Conservation (phyloP, 1,139 yeast genomes). For the Zygoascus meyerae region DNA sequence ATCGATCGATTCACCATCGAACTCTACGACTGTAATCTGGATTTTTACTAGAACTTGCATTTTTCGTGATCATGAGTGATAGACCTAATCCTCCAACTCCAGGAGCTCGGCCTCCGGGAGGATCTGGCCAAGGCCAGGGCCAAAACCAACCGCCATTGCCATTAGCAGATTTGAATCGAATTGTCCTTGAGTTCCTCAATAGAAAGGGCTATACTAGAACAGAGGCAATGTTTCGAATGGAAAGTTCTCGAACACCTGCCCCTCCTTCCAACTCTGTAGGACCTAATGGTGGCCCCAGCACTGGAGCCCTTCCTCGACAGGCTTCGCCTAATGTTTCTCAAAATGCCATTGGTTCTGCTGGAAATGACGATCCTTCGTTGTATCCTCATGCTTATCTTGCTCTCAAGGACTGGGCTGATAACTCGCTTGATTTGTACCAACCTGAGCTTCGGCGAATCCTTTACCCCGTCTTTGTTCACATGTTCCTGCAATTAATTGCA, state of each 20-base stretch:
- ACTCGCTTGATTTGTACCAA: conserved; percentile 85
- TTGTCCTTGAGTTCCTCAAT: conserved; percentile 84
- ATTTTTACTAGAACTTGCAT: too few species aligned
- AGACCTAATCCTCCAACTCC: conserved; percentile 5
- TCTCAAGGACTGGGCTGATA: conserved; percentile 83
- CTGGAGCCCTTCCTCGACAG: conserved; percentile 9
- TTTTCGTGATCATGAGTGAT: conserved; percentile 1
- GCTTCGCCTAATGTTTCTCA: conserved; percentile 8
- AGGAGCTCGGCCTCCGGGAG: conserved; percentile 9
- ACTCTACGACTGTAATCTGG: too few species aligned
- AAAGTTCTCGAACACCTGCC: conserved; percentile 67
- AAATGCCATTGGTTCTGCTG: conserved; percentile 5
- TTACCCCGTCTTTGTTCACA: conserved; percentile 87
- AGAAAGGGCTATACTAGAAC: conserved; percentile 93
- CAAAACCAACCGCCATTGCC: conserved; percentile 14
- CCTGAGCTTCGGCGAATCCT: conserved; percentile 79
- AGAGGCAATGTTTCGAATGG: conserved; percentile 89
- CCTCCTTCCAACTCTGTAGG: conserved; percentile 35
- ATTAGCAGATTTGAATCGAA: conserved; percentile 67
- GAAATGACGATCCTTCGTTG: conserved; percentile 42
- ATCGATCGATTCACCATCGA: too few species aligned
- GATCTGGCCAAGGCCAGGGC: conserved; percentile 2
- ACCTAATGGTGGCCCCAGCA: conserved; percentile 19
- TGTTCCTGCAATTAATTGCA: conserved; percentile 70
- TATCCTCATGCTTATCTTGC: conserved; percentile 74